A percentile compares a stretch with the other conserved stretches of the same genome.
These are phyloP conservation scores for Geotrichum fermentans DNA, from an alignment of 1,139 yeast species.

Conservation along the genomic window DNA sequence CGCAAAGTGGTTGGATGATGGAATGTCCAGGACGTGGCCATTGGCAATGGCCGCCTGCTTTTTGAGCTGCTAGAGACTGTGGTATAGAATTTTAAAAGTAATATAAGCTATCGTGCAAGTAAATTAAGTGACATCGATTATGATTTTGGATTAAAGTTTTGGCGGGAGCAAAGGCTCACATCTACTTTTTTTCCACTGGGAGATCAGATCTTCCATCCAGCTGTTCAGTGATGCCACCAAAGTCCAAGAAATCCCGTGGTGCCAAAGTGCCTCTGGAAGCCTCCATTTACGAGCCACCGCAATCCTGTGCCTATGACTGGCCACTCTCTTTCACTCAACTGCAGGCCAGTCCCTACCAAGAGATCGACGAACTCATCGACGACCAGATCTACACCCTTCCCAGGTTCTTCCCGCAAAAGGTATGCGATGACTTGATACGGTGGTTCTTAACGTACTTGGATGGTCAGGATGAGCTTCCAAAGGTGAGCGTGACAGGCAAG, in stretches of 20 bases:
- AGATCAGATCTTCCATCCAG: too few relatives aligned
- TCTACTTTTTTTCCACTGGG: too few relatives aligned
- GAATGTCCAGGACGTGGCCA: conserved; percentile 88
- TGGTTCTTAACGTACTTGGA: conserved; percentile 34
- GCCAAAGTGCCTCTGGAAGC: conserved; percentile 5
- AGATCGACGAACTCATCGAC: conserved; percentile 20
- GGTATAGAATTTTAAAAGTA: too few relatives aligned
- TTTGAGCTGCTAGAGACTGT: neutral
- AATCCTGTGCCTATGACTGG: conserved; percentile 22
- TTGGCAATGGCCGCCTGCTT: conserved; percentile 61
- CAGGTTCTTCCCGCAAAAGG: conserved; percentile 43
- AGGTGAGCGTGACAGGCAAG: conserved; percentile 36
- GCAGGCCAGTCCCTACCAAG: conserved; percentile 19
- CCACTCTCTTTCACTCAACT: conserved; percentile 22
- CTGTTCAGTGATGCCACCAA: conserved; percentile 2
- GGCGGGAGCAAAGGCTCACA: too few relatives aligned
- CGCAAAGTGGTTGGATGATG: conserved; percentile 63
- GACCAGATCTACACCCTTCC: conserved; percentile 47
- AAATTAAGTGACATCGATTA: too few relatives aligned
- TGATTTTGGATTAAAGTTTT: too few relatives aligned
- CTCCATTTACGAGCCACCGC: conserved; percentile 1
- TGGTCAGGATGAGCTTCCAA: conserved; percentile 27
- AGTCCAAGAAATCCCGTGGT: neutral
- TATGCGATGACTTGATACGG: conserved; percentile 46
- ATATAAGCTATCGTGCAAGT: too few relatives aligned